phyloP scores from a whole-genome alignment of 257 asterid species.

The Verbena officinalis region DNA sequence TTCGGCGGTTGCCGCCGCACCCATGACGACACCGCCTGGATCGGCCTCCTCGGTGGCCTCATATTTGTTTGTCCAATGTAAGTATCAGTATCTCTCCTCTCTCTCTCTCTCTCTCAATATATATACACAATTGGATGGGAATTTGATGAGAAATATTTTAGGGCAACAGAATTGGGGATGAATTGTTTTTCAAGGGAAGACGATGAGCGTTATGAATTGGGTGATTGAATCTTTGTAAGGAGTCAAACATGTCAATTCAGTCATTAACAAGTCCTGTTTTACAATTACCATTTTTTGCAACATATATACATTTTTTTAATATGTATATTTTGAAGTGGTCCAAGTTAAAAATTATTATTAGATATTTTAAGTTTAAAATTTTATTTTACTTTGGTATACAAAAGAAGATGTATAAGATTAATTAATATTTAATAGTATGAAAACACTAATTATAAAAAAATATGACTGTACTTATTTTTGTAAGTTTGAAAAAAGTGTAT shows the following conservation, averaged over 20 bases:
- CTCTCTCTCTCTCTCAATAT: neutral
- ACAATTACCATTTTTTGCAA: neutral
- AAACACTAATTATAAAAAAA: too few relatives aligned
- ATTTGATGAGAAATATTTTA: constrained; percentile 28
- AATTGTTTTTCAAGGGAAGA: constrained; percentile 6
- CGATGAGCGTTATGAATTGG: neutral
- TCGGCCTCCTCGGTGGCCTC: constrained; percentile 64
- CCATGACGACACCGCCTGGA: constrained; percentile 68
- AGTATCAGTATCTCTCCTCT: neutral
- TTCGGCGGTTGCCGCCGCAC: constrained; percentile 84
- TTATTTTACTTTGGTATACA: too few relatives aligned
- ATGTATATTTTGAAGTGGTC: too few relatives aligned
- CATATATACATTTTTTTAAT: neutral
- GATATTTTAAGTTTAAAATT: too few relatives aligned
- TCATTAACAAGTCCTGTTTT: neutral
- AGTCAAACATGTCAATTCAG: constrained; percentile 24
- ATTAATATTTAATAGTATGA: too few relatives aligned
- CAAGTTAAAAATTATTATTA: neutral
- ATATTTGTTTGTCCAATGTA: constrained; percentile 29
- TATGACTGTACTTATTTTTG: too few relatives aligned
- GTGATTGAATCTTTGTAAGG: neutral
- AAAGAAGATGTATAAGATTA: too few relatives aligned
- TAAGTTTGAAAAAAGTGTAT: too few relatives aligned
- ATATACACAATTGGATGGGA: neutral
- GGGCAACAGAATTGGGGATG: neutral